Percentiles rank a stretch among this genome's conserved stretches.
phyloP scores from a whole-genome alignment of 306 rosid species.

The Biancaea sappan region DNA sequence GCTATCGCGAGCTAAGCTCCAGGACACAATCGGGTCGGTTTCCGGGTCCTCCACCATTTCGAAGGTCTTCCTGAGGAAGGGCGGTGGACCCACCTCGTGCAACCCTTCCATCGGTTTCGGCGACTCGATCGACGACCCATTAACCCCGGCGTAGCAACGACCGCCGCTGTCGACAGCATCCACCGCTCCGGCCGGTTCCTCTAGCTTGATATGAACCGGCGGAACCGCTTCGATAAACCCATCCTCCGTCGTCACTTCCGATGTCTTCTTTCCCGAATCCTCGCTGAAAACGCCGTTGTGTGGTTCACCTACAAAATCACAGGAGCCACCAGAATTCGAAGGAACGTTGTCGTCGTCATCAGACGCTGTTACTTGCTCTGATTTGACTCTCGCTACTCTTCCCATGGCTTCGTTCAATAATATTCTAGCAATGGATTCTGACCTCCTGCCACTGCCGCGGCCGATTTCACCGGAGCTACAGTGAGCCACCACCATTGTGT shows the following conservation, averaged over 20 bases:
- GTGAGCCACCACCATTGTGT: slow-evolving; percentile 36
- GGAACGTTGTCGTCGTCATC: background rate
- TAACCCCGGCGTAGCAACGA: slow-evolving; percentile 5
- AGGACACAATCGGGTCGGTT: slow-evolving; percentile 76
- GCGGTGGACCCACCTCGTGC: slow-evolving; percentile 71
- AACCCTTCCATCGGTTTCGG: slow-evolving; percentile 81
- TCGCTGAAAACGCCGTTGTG: slow-evolving; percentile 35
- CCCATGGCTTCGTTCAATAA: background rate
- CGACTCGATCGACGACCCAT: slow-evolving; percentile 33
- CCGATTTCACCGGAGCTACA: slow-evolving; percentile 16
- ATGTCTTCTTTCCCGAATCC: slow-evolving; percentile 15
- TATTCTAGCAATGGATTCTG: background rate
- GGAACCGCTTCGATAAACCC: background rate
- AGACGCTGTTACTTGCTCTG: slow-evolving; percentile 25
- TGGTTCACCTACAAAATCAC: background rate
- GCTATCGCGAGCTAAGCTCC: slow-evolving; percentile 67
- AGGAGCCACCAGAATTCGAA: background rate
- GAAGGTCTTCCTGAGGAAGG: slow-evolving; percentile 82
- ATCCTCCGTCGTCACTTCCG: slow-evolving; percentile 20
- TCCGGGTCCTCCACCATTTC: slow-evolving; percentile 90
- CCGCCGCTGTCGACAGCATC: slow-evolving; percentile 22
- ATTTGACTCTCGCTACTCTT: slow-evolving; percentile 23
- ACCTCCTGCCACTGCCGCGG: slow-evolving; percentile 7
- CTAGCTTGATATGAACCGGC: slow-evolving; percentile 47
- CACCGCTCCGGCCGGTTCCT: background rate